Evolutionary conservation across 1,284 basidiomycete species (phyloP), one percentile per base, ranked within the genome.

Genomic region (Meripilus lineatus): DNA sequence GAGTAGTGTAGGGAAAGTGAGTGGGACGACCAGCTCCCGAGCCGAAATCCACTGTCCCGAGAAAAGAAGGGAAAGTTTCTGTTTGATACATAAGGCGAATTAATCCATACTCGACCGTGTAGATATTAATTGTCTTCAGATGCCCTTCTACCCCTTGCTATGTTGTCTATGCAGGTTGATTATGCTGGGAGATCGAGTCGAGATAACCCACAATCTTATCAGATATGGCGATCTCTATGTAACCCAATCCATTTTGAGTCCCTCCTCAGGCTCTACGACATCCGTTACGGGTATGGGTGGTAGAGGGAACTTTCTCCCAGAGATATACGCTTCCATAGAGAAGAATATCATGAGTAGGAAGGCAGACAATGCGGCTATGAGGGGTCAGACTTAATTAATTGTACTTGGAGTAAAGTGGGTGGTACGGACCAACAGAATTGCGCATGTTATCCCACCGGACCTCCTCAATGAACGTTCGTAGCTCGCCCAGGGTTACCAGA

Each of bases 381-480:
- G n/a, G 15, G 42, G 32, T 23, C 7, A 24, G 28, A 7, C 10
- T 13, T n/a, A n/a, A n/a, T n/a, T n/a, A n/a, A n/a, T n/a, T n/a
- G n/a, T 41, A 35, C 43, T 11, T 34, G 18, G 20, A 33, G 13
- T n/a, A 17, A 42, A 13, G 4, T 32, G 14, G 13, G 37, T 17
- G 15, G 28, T 15, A 75, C 82, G 68, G 53, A 90, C 90, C 71
- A 53, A 94, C 89, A 41, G 89, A 84, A 47, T 87, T 81, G 38
- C 89, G 77, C 70, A 92, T 91, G 44, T 91, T 92, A 56, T 93
- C 84, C 93, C 92, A 95, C 61, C 89, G 92, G 23, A 86, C 83
- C 55, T 89, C 84, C 63, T 95, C 92, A 49, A 93, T 88, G 50
- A 81, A 81, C 2, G 90, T 89, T 17, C 90, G 79, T 35, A 95